These are phyloP conservation scores for Lactarius akahatsu DNA, from an alignment of 768 basidiomycete species.

Conservation along the genomic window DNA sequence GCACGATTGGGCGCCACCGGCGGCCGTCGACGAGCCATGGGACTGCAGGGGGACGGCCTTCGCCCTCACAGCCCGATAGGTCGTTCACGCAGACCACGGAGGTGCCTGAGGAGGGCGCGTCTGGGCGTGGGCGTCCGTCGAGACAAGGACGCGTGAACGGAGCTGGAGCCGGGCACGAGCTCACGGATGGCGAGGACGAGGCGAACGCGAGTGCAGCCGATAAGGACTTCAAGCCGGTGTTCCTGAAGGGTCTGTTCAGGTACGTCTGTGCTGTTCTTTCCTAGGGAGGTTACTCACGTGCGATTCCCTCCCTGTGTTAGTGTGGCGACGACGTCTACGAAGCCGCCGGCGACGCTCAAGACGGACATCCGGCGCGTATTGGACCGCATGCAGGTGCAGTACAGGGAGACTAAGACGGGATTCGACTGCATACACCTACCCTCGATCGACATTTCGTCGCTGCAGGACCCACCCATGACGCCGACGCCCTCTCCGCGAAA, in stretches of 20 bases:
- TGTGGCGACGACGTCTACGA: constrained; percentile 94
- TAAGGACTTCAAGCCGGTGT: constrained; percentile 90
- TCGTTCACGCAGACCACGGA: constrained; percentile 53
- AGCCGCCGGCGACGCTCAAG: constrained; percentile 76
- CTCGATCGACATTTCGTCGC: constrained; percentile 84
- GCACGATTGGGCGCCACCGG: constrained; percentile 65
- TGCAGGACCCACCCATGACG: constrained; percentile 43
- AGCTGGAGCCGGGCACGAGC: constrained; percentile 3
- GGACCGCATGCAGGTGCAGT: constrained; percentile 93
- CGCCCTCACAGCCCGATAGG: constrained; percentile 37
- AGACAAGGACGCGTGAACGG: constrained; percentile 12
- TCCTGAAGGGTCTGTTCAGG: constrained; percentile 95
- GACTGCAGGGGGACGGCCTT: constrained; percentile 32
- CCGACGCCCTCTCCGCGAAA: constrained; percentile 36
- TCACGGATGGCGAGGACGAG: constrained; percentile 25
- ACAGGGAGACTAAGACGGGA: constrained; percentile 84
- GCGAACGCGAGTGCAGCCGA: constrained; percentile 36
- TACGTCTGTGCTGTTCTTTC: constrained; percentile 37
- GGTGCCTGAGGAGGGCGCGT: constrained; percentile 38
- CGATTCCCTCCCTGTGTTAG: constrained; percentile 39
- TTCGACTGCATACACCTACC: constrained; percentile 97
- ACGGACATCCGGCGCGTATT: constrained; percentile 83
- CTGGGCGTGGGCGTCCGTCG: background rate
- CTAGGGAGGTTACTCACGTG: constrained; percentile 9
- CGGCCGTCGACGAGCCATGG: constrained; percentile 70